Base-by-base conservation (phyloP, 2,329 filamentous ascomycete genomes). In the Beauveria australis region DNA sequence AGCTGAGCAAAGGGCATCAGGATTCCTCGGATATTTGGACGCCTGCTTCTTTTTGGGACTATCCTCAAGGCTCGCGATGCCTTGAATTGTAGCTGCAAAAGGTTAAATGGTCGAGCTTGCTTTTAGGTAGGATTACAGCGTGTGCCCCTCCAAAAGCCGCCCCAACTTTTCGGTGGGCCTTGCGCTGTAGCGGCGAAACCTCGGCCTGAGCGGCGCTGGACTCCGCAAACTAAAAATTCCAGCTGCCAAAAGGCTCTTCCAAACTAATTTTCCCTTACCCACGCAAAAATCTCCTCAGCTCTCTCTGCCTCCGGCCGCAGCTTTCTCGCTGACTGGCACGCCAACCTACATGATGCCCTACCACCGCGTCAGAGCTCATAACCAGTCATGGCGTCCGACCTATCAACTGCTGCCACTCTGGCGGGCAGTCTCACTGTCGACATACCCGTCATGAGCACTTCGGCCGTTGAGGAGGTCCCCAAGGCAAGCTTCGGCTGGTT, bases 1-100 rank as follows among this genome's bases (percentile, higher is more conserved):
- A 97, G 86, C 77, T 96, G 89, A 62, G 80, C 83, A 69, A 86
- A 86, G 54, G 83, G 81, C 83, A 86, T 86, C 30, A 12, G 3
- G 5, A 28, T 12, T 9, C 3, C 24, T 37, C 14, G 1, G 6
- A 3, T 3, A 5, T 37, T 16, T 19, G 0, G 12, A 4, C 2
- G 10, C 24, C n/a, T 9, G 10, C 5, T 47, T n/a, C 14, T 6
- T 16, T 19, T n/a, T 19, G 10, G 33, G 22, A 3, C 28, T 37
- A 4, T 22, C 8, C 8, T 43, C n/a, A 18, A 24, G n/a, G 18
- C 16, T 8, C 10, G 28, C 14, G 12, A 44, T 48, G 12, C n/a
- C 19, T 8, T 24, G 24, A 0, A 12, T 22, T 43, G 33, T n/a
- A 14, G 14, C 44, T 43, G 18, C 46, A 54, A 47, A 30, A 41